A percentile compares a stretch with the other conserved stretches of the same genome.
phyloP scores from a whole-genome alignment of 805 yeast genomes.

The Metschnikowia arizonensis region DNA sequence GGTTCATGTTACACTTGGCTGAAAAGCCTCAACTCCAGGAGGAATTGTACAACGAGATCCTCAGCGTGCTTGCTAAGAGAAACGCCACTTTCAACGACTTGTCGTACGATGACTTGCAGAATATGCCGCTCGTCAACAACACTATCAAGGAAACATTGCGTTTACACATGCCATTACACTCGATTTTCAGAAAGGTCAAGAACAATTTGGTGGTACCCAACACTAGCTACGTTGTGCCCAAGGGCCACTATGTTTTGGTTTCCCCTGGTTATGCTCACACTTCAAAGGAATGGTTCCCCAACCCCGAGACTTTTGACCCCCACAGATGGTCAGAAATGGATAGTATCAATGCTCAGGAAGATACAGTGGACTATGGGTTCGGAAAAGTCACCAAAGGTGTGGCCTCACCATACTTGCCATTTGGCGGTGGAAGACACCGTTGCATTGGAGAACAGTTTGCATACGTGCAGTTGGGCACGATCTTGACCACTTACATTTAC shows the following conservation, averaged over 20 bases:
- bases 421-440: slow-evolving; percentile 99
- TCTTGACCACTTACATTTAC: slow-evolving; percentile 70
- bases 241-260: slow-evolving; percentile 83
- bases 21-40: slow-evolving; percentile 84
- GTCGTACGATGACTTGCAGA: slow-evolving; percentile 76
- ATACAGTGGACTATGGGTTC: slow-evolving; percentile 86
- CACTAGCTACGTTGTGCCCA: slow-evolving; percentile 76
- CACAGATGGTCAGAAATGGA: slow-evolving; percentile 66
- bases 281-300: slow-evolving; percentile 72
- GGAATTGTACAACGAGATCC: slow-evolving; percentile 71
- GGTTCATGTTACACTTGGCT: slow-evolving; percentile 89
- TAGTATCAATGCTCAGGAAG: slow-evolving; percentile 27
- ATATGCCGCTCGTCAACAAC: slow-evolving; percentile 77
- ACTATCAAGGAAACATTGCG: slow-evolving; percentile 90
- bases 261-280: slow-evolving; percentile 91
- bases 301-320: slow-evolving; percentile 70
- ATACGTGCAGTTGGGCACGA: slow-evolving; percentile 83
- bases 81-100: slow-evolving; percentile 49
- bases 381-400: slow-evolving; percentile 97
- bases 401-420: slow-evolving; percentile 90
- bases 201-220: slow-evolving; percentile 76
- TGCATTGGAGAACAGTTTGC: slow-evolving; percentile 99
- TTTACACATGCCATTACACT: slow-evolving; percentile 94
- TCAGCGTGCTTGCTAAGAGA: slow-evolving; percentile 46
- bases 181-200: slow-evolving; percentile 87